Evolutionary conservation across 768 basidiomycete species (phyloP), one percentile per base, ranked within the genome.

Genomic region (Podaxis rugospora): DNA sequence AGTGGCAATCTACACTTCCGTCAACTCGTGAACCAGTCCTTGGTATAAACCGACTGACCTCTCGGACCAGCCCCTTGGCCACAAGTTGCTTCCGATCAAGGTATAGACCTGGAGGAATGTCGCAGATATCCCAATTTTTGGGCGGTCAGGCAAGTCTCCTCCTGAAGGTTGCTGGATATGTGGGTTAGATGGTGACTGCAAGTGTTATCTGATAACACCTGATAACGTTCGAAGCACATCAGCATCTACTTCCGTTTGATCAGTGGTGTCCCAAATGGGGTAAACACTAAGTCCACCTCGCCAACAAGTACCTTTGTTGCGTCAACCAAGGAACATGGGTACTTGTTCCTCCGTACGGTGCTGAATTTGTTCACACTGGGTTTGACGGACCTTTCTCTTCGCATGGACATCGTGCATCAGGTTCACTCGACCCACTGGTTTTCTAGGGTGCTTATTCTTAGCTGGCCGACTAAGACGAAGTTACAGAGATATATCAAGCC

Each of bases 161-260:
- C 16, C 42, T 44, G 25, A 49, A 49, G 18, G 47, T 49, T 11
- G 47, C 10, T 47, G n/a, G 59, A 50, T 53, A 37, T 37, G 14
- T 42, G n/a, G 53, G 59, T 50, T 36, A 51, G 56, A n/a, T 63
- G 55, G 32, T 51, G 51, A 40, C n/a, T 35, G 57, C 50, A n/a
- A 3, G 37, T 13, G 46, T 67, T 67, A 66, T 65, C 65, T 63
- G 67, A 67, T 66, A 69, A 67, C 50, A 21, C 1, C 2, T 32
- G 28, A 32, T 32, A 32, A 32, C 9, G 7, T 32, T 39, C 42
- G 42, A 56, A 18, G 54, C 62, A 46, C 42, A 51, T 32, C 55
- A 39, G 18, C 18, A 21, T 55, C 62, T 58, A 16, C 18, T n/a
- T 18, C 35, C 18, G 7, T n/a, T 51, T 51, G 39, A 44, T 42